These are phyloP conservation scores for Colletotrichum graminicola DNA, from an alignment of 2,329 filamentous ascomycete genomes.

Conservation along the genomic window DNA sequence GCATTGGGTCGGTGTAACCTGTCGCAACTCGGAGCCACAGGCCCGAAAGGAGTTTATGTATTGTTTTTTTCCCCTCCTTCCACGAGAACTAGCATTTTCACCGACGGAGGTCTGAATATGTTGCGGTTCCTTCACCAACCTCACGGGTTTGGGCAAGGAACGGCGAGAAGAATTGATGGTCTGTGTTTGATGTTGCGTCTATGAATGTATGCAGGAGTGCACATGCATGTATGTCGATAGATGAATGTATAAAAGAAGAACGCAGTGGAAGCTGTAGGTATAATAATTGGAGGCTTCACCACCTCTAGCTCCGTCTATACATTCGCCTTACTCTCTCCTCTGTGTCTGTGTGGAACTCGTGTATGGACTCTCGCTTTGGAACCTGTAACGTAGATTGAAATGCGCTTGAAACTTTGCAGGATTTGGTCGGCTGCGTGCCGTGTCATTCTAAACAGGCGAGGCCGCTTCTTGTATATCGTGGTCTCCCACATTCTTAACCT, in stretches of 20 bases:
- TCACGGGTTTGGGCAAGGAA: constrained; percentile 3
- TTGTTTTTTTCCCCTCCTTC: not conserved
- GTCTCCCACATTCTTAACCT: constrained; percentile 25
- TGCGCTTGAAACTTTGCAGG: not conserved
- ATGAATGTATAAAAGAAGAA: constrained; percentile 30
- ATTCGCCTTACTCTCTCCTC: not conserved
- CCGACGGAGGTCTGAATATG: constrained; percentile 5
- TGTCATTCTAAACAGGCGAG: constrained; percentile 37
- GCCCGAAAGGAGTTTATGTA: constrained; percentile 29
- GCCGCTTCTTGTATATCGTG: constrained; percentile 33
- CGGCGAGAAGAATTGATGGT: constrained; percentile 7
- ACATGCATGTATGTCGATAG: constrained; percentile 20
- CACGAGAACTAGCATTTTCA: not conserved
- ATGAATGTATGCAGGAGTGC: constrained; percentile 20
- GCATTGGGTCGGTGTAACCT: constrained; percentile 33
- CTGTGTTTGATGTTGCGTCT: not conserved
- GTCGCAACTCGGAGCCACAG: constrained; percentile 2
- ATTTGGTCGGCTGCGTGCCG: constrained; percentile 31
- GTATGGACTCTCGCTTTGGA: not conserved
- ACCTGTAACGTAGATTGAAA: too few species aligned
- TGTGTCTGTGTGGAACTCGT: not conserved
- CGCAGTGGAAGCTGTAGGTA: constrained; percentile 8
- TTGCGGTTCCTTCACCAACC: constrained; percentile 1
- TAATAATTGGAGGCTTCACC: constrained; percentile 14
- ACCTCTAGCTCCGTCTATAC: not conserved